phyloP scores from a whole-genome alignment of 2,329 filamentous ascomycete genomes.

The Aspergillus carbonarius region DNA sequence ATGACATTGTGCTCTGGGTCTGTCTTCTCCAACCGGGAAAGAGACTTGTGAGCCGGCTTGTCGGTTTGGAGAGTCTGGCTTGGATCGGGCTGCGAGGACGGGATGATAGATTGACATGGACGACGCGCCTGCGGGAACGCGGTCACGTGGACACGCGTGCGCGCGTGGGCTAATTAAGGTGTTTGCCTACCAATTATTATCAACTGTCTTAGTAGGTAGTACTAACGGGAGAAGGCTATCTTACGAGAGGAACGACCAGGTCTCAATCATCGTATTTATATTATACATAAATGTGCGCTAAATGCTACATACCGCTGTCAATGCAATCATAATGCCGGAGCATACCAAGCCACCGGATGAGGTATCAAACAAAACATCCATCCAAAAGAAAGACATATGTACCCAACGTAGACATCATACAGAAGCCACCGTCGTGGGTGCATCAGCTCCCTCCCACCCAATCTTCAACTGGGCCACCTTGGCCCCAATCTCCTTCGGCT shows the following conservation, averaged over 20 bases:
- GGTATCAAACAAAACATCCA: constrained; percentile 17
- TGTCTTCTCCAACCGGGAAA: constrained; percentile 13
- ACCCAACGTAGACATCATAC: constrained; percentile 13
- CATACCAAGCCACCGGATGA: constrained; percentile 25
- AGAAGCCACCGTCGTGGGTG: constrained; percentile 5
- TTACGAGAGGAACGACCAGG: not conserved
- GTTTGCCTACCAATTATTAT: not conserved
- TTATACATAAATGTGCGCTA: constrained; percentile 13
- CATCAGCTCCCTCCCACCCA: constrained; percentile 25
- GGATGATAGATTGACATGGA: not conserved
- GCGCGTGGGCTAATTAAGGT: constrained; percentile 21
- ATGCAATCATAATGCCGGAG: constrained; percentile 28
- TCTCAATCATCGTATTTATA: not conserved
- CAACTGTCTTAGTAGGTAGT: too few relatives aligned
- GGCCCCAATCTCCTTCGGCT: constrained; percentile 35
- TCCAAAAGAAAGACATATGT: constrained; percentile 13
- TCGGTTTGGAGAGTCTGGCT: not conserved
- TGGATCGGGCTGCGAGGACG: not conserved
- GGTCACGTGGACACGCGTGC: constrained; percentile 39
- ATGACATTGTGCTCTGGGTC: constrained; percentile 58
- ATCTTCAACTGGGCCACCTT: constrained; percentile 32
- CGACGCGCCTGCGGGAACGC: constrained; percentile 18
- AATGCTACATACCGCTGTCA: constrained; percentile 14
- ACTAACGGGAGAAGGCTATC: too few relatives aligned
- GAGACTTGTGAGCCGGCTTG: constrained; percentile 8